phyloP scores from a whole-genome alignment of 2,329 filamentous ascomycete genomes.

The Elsinoe batatas region DNA sequence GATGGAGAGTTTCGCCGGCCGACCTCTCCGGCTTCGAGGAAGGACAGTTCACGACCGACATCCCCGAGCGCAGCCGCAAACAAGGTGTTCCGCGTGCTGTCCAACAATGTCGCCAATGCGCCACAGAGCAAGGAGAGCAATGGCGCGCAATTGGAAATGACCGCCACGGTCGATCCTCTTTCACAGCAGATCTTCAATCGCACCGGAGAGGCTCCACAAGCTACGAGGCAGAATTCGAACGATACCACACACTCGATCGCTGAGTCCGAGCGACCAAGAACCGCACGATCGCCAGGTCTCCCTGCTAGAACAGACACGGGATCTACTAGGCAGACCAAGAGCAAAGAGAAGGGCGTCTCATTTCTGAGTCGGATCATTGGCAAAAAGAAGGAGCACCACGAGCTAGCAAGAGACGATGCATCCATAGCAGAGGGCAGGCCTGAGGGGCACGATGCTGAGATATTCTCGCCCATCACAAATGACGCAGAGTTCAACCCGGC shows the following conservation, averaged over 20 bases:
- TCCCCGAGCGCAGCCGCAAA: conserved; percentile 13
- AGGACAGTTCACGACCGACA: conserved; percentile 9
- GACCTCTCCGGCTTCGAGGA: conserved; percentile 2
- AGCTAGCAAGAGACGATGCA: conserved; percentile 38
- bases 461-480: conserved; percentile 68
- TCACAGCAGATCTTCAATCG: conserved; percentile 50
- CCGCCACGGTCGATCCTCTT: conserved; percentile 11
- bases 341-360: conserved; percentile 65
- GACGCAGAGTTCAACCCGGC: conserved; percentile 69
- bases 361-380: conserved; percentile 82
- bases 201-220: conserved; percentile 30
- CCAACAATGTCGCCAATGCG: conserved; percentile 16
- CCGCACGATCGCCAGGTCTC: neutral
- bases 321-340: conserved; percentile 44
- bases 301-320: conserved; percentile 18
- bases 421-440: conserved; percentile 39
- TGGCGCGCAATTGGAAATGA: conserved; percentile 3
- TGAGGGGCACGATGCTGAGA: conserved; percentile 72
- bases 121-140: conserved; percentile 5
- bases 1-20: conserved; percentile 12
- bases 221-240: conserved; percentile 13
- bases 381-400: conserved; percentile 48
- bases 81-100: conserved; percentile 21
- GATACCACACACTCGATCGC: conserved; percentile 1
- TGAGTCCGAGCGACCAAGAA: neutral